Evolutionary conservation across 257 asterid species (phyloP).

Genomic region (Parsonsia alboflavescens): DNA sequence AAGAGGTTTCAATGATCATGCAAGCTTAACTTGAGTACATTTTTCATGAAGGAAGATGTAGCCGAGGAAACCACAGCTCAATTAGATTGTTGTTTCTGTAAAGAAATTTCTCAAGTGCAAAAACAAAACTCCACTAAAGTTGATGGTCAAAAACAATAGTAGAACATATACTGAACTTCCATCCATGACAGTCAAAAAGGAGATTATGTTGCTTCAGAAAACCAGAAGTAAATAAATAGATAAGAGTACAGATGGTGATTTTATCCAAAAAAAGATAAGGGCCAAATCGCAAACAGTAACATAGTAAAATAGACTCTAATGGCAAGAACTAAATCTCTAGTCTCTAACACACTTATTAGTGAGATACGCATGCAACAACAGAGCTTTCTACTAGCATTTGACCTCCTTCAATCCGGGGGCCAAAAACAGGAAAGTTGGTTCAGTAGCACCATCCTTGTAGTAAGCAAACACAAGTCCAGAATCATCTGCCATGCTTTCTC

Average conservation of each 20-base stretch:
- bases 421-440: constrained; percentile 83
- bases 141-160: too few relatives aligned
- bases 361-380: not conserved
- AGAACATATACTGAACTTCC: too few relatives aligned
- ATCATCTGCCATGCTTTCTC: constrained; percentile 85
- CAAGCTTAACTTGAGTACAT: too few relatives aligned
- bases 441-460: constrained; percentile 76
- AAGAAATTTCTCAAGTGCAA: too few relatives aligned
- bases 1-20: too few relatives aligned
- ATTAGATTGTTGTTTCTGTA: too few relatives aligned
- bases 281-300: too few relatives aligned
- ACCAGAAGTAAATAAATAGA: not conserved
- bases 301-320: not conserved
- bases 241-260: not conserved
- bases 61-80: too few relatives aligned
- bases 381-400: constrained; percentile 49
- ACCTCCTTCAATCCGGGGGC: constrained; percentile 77
- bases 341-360: not conserved
- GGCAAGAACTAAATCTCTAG: not conserved
- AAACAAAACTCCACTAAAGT: too few relatives aligned
- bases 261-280: too few relatives aligned
- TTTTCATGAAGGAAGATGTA: too few relatives aligned
- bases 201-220: not conserved
- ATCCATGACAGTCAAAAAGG: too few relatives aligned
- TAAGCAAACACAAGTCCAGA: constrained; percentile 69